A percentile compares a stretch with the other conserved stretches of the same genome.
Evolutionary conservation across 495 filamentous ascomycete genomes (phyloP).

Genomic region (Tetracladium marchalianum): DNA sequence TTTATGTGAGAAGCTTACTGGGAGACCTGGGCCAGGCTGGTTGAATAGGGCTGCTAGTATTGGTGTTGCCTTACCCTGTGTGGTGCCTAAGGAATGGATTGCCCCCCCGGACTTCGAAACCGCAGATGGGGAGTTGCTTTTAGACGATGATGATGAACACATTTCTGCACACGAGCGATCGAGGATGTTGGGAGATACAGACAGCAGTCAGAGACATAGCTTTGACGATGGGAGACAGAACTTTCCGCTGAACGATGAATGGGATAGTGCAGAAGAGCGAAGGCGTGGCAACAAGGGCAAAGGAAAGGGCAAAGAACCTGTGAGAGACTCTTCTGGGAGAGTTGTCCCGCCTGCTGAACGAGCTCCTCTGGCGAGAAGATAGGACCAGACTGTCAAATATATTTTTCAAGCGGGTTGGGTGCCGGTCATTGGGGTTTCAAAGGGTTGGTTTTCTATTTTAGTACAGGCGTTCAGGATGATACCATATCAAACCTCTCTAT

Average conservation of each 20-base stretch:
- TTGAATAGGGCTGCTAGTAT: slow-evolving; percentile 73
- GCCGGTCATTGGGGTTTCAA: neutral
- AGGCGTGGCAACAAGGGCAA: slow-evolving; percentile 24
- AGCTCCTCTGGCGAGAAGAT: slow-evolving; percentile 19
- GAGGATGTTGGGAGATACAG: slow-evolving; percentile 38
- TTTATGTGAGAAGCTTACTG: slow-evolving; percentile 56
- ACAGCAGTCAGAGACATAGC: slow-evolving; percentile 16
- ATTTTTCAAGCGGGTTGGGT: no score
- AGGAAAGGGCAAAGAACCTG: slow-evolving; percentile 31
- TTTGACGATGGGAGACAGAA: slow-evolving; percentile 7
- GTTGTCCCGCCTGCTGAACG: slow-evolving; percentile 29
- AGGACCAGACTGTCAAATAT: neutral
- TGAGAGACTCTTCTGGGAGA: slow-evolving; percentile 29
- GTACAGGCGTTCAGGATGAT: slow-evolving; percentile 16
- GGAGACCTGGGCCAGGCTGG: slow-evolving; percentile 53
- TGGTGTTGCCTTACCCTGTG: slow-evolving; percentile 64
- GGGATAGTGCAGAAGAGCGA: slow-evolving; percentile 22
- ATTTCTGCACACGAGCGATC: slow-evolving; percentile 39
- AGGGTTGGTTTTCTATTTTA: neutral
- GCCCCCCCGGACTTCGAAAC: slow-evolving; percentile 63
- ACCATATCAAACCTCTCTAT: slow-evolving; percentile 11
- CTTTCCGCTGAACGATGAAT: slow-evolving; percentile 12
- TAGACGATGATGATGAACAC: slow-evolving; percentile 41
- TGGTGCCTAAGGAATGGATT: slow-evolving; percentile 73
- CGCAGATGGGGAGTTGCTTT: slow-evolving; percentile 54